A percentile compares a stretch with the other conserved stretches of the same genome.
phyloP scores from a whole-genome alignment of 1,139 yeast species.

The Entelexis paramagnoliae region DNA sequence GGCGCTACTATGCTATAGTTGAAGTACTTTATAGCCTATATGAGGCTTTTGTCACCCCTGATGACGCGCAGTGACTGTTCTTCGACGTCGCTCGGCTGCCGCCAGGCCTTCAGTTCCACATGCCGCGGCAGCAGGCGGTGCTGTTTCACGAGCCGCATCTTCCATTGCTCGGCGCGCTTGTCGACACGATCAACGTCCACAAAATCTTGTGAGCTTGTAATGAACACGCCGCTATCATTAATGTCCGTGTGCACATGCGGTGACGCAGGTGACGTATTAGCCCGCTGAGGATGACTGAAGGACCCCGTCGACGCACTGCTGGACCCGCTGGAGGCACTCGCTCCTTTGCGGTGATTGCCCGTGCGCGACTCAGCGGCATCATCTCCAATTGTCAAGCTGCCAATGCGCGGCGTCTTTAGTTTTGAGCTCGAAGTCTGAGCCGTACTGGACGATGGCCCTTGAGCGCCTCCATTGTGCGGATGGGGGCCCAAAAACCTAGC shows the following conservation, averaged over 20 bases:
- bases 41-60: not conserved
- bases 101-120: constrained; percentile 32
- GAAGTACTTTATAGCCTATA: not conserved
- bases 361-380: not conserved
- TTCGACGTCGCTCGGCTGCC: constrained; percentile 31
- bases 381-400: not conserved
- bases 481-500: constrained; percentile 19
- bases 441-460: not conserved
- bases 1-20: not conserved
- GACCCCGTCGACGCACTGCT: not conserved
- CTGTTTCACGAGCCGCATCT: constrained; percentile 34
- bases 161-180: constrained; percentile 39
- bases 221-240: constrained; percentile 12
- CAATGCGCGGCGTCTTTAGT: not conserved
- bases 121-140: constrained; percentile 29
- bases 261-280: not conserved
- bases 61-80: constrained; percentile 23
- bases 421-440: not conserved
- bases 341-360: not conserved
- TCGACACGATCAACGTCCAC: constrained; percentile 29
- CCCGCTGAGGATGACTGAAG: not conserved
- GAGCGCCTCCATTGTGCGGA: not conserved
- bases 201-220: constrained; percentile 27
- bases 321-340: not conserved
- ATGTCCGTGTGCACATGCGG: not conserved